Evolutionary conservation across 768 basidiomycete genomes (phyloP).

Genomic region (Pisolithus tinctorius): DNA sequence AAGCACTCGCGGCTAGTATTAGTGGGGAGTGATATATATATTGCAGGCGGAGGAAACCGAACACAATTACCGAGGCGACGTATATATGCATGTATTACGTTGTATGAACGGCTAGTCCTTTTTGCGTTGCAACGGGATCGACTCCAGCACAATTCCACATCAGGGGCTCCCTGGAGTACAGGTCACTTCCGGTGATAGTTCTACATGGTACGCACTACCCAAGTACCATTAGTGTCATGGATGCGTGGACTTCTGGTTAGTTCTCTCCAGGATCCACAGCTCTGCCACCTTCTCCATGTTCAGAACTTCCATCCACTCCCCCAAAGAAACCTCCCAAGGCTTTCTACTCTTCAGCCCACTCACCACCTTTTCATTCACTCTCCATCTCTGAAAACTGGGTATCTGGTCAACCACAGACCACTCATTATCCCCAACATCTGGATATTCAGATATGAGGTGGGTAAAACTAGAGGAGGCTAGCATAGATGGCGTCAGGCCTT

Average conservation of each 20-base stretch:
- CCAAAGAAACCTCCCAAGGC: slow-evolving; percentile 18
- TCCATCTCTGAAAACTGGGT: slow-evolving; percentile 39
- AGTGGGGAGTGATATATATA: no score
- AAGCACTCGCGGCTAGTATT: slow-evolving; percentile 24
- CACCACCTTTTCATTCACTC: slow-evolving; percentile 12
- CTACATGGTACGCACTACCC: no score
- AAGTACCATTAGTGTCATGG: no score
- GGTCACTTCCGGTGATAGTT: not conserved
- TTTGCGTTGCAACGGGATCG: no score
- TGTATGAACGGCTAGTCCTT: no score
- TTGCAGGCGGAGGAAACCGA: no score
- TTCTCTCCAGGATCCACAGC: slow-evolving; percentile 45
- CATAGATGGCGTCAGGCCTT: slow-evolving; percentile 45
- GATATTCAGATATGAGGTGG: slow-evolving; percentile 54
- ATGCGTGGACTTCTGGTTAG: no score
- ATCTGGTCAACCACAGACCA: slow-evolving; percentile 45
- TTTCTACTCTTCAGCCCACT: slow-evolving; percentile 13
- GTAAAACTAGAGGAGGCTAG: slow-evolving; percentile 41
- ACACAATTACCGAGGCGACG: no score
- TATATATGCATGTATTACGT: no score
- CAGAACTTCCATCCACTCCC: slow-evolving; percentile 23
- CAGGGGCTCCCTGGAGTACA: not conserved
- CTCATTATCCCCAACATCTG: slow-evolving; percentile 14
- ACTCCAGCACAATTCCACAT: no score
- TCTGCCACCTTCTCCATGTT: slow-evolving; percentile 33